Evolutionary conservation across 345 rosid genomes (phyloP).

Genomic region (Arabis hirsuta): DNA sequence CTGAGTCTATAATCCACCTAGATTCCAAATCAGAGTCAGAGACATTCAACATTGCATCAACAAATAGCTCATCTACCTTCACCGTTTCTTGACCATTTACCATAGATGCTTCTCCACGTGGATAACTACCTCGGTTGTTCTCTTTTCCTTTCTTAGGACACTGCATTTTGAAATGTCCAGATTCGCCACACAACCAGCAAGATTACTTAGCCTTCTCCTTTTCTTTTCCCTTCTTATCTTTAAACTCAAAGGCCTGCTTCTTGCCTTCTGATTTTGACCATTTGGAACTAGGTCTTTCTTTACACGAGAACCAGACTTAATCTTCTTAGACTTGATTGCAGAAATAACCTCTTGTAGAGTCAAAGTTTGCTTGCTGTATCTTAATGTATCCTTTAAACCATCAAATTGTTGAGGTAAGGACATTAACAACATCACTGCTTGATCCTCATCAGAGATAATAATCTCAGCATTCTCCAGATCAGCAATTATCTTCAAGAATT

Average conservation of each 20-base stretch:
- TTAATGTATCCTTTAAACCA: not conserved
- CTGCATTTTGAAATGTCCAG: not conserved
- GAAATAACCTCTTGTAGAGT: too few species aligned
- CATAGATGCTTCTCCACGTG: not conserved
- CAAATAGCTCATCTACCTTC: not conserved
- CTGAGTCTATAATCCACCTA: not conserved
- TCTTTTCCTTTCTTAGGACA: not conserved
- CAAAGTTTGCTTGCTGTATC: not conserved
- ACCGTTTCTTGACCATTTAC: not conserved
- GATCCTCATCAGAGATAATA: not conserved
- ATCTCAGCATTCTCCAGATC: not conserved
- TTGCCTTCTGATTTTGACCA: too few species aligned
- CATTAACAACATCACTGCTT: not conserved
- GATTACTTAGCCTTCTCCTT: not conserved
- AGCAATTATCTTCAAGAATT: not conserved
- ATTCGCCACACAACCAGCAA: not conserved
- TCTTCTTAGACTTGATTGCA: too few species aligned
- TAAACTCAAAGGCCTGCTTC: too few species aligned
- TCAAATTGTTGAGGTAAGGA: not conserved
- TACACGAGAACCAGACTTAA: too few species aligned
- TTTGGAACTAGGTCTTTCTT: too few species aligned
- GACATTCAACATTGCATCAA: not conserved
- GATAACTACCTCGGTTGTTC: too few species aligned
- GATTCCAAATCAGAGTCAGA: not conserved
- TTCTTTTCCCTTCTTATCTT: not conserved